Evolutionary conservation across 2,329 filamentous ascomycete species (phyloP), one percentile per base, ranked within the genome.

Genomic region (Trichoderma sp.): DNA sequence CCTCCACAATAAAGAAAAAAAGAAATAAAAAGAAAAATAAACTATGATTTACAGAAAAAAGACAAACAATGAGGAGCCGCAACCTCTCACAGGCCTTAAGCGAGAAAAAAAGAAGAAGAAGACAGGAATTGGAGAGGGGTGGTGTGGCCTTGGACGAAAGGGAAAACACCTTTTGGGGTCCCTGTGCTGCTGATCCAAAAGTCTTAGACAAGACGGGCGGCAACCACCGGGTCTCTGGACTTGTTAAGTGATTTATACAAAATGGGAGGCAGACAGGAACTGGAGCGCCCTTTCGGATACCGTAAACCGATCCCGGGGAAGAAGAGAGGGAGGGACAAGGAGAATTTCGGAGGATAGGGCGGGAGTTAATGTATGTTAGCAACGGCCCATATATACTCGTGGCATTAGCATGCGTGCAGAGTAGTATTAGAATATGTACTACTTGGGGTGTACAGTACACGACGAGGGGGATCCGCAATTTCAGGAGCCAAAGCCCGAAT

Each of bases 121-220:
- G 20, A 39, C 39, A 43, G 7, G 30, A 53, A 34, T 34, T 39
- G 23, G 53, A 34, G 36, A 20, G 26, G 68, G 47, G 68, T 34
- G 50, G 61, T 32, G 68, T 70, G 26, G 68, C 55, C 28, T 50
- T 36, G 23, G 28, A 57, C 34, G 59, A 26, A 26, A 57, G 70
- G 70, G 59, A 71, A 69, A 71, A 50, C 53, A 57, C 50, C 50
- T 30, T 30, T 32, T 30, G 57, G 28, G 36, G 39, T 43, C 47
- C 55, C 65, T 59, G 66, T 62, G 66, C 39, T 69, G 57, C 66
- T 62, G 66, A 69, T 69, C 57, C 55, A 23, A 55, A 43, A 47
- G 71, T 72, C 71, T 72, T 43, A 72, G 71, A 72, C 71, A 72
- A 72, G 67, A 64, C 47, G 61, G 66, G 59, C 71, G 67, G 58